Base-by-base conservation (phyloP, 75 land plant species). In the Ceratopteris richardii region DNA sequence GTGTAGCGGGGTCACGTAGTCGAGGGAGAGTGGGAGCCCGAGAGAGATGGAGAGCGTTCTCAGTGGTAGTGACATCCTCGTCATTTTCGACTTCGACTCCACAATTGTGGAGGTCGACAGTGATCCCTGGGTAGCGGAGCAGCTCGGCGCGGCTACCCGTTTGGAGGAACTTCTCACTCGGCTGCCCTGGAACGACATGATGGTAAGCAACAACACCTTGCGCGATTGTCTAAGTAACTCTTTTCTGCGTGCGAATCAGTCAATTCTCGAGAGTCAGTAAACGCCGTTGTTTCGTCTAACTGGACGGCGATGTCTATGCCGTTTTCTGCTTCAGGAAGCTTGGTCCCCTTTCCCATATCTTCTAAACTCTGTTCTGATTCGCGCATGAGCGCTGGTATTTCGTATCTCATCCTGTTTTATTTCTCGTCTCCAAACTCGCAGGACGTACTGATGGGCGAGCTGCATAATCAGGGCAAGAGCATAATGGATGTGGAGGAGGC, bases 381-480 rank as follows among this genome's bases (percentile, higher is more conserved):
- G n/a, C n/a, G n/a, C n/a, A n/a, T n/a, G n/a, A n/a, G n/a, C n/a
- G n/a, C n/a, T n/a, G n/a, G n/a, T n/a, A n/a, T n/a, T n/a, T n/a
- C n/a, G n/a, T n/a, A n/a, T n/a, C n/a, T 31, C 2, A 28, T 30
- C 56, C 16, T 54, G 17, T 16, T 19, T 22, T 20, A 54, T 31
- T 21, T 21, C 27, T 58, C 31, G 36, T 58, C 31, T n/a, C 31
- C 46, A 28, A 13, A 0, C 25, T 31, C 58, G 33, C 33, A 89
- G 90, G 95, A 89, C 47, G 75, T 54, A 44, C 74, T 86, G 87
- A 90, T 90, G 96, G 58, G 48, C 22, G 91, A 82, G 76, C 56
- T 86, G n/a, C 69, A 82, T 55, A 28, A 67, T 37, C 72, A 61
- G 24, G 91, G 96, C 9, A 75, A 70, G 26, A 77, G 87, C 17